phyloP scores from a whole-genome alignment of 2,329 filamentous ascomycete genomes.

The Aspergillus novoparasiticus region DNA sequence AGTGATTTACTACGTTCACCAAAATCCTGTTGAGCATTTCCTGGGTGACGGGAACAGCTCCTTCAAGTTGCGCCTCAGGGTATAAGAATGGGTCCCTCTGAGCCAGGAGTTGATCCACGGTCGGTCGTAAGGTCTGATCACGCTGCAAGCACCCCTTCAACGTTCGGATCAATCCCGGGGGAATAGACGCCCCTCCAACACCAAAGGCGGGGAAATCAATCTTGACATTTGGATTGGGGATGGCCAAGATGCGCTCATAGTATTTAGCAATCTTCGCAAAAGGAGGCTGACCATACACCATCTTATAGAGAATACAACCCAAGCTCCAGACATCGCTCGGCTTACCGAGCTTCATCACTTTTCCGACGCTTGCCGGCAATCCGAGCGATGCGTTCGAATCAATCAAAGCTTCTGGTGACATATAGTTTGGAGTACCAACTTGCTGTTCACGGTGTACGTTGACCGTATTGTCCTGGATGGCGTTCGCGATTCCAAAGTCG shows the following conservation, averaged over 20 bases:
- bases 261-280: conserved; percentile 90
- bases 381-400: conserved; percentile 73
- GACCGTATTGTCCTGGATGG: conserved; percentile 94
- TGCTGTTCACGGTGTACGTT: conserved; percentile 96
- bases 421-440: conserved; percentile 96
- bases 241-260: conserved; percentile 72
- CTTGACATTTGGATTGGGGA: conserved; percentile 52
- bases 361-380: conserved; percentile 53
- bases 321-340: conserved; percentile 95
- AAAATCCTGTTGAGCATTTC: conserved; percentile 64
- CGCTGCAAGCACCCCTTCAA: conserved; percentile 61
- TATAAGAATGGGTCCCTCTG: conserved; percentile 61
- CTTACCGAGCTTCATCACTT: conserved; percentile 94
- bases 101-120: conserved; percentile 58
- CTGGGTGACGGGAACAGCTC: conserved; percentile 55
- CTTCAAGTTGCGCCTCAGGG: conserved; percentile 53
- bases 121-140: conserved; percentile 59
- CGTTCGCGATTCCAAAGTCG: conserved; percentile 97
- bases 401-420: conserved; percentile 92
- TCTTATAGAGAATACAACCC: conserved; percentile 95
- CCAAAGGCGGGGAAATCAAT: conserved; percentile 51
- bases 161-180: conserved; percentile 58
- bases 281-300: conserved; percentile 95
- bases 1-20: conserved; percentile 62
- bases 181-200: conserved; percentile 54